Evolutionary conservation across 2,329 filamentous ascomycete species (phyloP).

Genomic region (Calonectria pseudoreteaudii): DNA sequence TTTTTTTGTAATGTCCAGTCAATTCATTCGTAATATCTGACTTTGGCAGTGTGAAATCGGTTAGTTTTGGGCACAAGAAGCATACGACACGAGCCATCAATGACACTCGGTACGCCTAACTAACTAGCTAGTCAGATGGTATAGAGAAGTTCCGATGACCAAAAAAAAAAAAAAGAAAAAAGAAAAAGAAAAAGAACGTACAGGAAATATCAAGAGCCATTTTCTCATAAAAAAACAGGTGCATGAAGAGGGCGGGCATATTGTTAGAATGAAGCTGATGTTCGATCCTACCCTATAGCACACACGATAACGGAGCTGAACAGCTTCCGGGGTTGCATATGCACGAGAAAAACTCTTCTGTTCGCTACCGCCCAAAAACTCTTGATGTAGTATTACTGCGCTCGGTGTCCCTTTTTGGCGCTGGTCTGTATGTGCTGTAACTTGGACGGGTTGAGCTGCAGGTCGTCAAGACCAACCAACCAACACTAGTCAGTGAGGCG

Average conservation of each 20-base stretch:
- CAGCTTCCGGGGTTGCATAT: background rate
- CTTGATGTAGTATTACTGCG: background rate
- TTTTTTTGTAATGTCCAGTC: background rate
- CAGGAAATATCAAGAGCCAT: no score
- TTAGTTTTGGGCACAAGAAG: background rate
- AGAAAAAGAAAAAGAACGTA: no score
- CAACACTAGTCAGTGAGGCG: background rate
- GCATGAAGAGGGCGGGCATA: background rate
- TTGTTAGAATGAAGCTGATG: background rate
- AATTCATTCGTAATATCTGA: background rate
- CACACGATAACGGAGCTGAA: background rate
- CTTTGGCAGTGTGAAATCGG: background rate
- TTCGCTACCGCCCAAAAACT: background rate
- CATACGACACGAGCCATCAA: background rate
- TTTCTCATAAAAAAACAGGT: background rate
- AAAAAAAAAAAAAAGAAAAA: no score
- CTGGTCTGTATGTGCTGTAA: background rate
- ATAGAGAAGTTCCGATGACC: background rate
- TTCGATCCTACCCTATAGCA: background rate
- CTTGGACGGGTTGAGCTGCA: background rate
- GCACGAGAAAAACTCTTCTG: background rate
- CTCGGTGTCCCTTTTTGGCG: background rate
- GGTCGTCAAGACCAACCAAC: background rate
- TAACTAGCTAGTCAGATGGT: background rate
- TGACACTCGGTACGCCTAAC: background rate